Percentiles rank a stretch among this genome's conserved stretches.
Conservation (phyloP, 2,329 filamentous ascomycete genomes). For the Ascochyta viciae-villosae region DNA sequence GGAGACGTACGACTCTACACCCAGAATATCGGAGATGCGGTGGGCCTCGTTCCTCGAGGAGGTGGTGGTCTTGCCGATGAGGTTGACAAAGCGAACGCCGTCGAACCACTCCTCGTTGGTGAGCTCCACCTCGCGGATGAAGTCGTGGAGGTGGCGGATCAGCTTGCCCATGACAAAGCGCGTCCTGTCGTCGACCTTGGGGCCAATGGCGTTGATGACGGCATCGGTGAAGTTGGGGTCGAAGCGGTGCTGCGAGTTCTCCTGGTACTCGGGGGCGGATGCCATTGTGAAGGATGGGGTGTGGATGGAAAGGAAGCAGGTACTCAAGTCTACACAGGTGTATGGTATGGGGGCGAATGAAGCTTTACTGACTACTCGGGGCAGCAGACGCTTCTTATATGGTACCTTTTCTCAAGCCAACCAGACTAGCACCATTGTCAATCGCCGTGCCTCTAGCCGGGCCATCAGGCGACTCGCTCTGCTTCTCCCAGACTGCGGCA, state of each 20-base stretch:
- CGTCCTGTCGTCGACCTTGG: conserved; percentile 70
- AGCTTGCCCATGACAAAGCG: conserved; percentile 69
- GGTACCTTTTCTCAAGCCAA: conserved; percentile 15
- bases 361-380: conserved; percentile 6
- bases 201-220: conserved; percentile 76
- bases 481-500: conserved; percentile 26
- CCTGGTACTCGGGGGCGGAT: conserved; percentile 32
- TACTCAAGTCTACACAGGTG: neutral
- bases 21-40: conserved; percentile 75
- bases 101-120: conserved; percentile 79
- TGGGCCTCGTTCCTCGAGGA: conserved; percentile 77
- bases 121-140: conserved; percentile 77
- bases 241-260: conserved; percentile 56
- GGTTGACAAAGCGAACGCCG: conserved; percentile 78
- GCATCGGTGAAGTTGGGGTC: conserved; percentile 79
- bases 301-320: neutral
- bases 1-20: conserved; percentile 70
- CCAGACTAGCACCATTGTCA: conserved; percentile 29
- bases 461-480: conserved; percentile 26
- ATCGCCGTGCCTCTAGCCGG: conserved; percentile 35
- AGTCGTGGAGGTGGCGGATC: conserved; percentile 78
- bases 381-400: conserved; percentile 27
- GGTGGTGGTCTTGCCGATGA: conserved; percentile 72
- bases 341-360: neutral
- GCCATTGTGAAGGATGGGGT: conserved; percentile 17